phyloP scores from a whole-genome alignment of 495 filamentous ascomycete genomes.

The Cryomyces antarcticus region DNA sequence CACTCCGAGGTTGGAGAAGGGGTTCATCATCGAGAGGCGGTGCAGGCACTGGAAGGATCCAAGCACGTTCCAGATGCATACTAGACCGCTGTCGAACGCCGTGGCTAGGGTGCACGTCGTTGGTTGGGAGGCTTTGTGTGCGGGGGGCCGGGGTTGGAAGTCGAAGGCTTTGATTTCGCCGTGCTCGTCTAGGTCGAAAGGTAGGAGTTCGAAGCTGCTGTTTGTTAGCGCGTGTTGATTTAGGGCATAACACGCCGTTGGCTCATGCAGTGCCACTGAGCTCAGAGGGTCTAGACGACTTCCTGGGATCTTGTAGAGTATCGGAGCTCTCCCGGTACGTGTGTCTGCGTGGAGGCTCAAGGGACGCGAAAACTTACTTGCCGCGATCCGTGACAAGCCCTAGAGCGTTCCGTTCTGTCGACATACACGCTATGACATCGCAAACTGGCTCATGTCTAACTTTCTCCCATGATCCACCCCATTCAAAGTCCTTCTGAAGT shows the following conservation, averaged over 20 bases:
- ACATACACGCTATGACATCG: constrained; percentile 7
- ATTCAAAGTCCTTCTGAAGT: background rate
- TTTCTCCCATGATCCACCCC: constrained; percentile 7
- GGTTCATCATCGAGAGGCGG: background rate
- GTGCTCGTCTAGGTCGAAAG: constrained; percentile 5
- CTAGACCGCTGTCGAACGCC: constrained; percentile 1
- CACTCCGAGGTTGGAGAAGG: too few relatives aligned
- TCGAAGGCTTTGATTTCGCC: constrained; percentile 3
- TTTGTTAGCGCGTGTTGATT: too few relatives aligned
- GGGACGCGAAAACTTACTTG: too few relatives aligned
- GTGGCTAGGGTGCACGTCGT: background rate
- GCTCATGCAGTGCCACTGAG: too few relatives aligned
- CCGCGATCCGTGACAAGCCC: too few relatives aligned
- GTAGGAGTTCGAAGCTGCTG: constrained; percentile 3
- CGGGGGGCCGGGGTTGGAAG: constrained; percentile 2
- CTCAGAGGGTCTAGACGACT: too few relatives aligned
- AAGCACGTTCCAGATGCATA: constrained; percentile 7
- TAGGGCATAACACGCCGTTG: too few relatives aligned
- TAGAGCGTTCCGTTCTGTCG: background rate
- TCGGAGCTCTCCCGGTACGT: too few relatives aligned
- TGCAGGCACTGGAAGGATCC: constrained; percentile 5
- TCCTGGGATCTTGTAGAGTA: too few relatives aligned
- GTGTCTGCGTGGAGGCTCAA: too few relatives aligned
- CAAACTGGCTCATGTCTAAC: constrained; percentile 8
- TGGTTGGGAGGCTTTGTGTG: background rate